Base-by-base conservation (phyloP, 768 basidiomycete species). In the Collybia sp. region DNA sequence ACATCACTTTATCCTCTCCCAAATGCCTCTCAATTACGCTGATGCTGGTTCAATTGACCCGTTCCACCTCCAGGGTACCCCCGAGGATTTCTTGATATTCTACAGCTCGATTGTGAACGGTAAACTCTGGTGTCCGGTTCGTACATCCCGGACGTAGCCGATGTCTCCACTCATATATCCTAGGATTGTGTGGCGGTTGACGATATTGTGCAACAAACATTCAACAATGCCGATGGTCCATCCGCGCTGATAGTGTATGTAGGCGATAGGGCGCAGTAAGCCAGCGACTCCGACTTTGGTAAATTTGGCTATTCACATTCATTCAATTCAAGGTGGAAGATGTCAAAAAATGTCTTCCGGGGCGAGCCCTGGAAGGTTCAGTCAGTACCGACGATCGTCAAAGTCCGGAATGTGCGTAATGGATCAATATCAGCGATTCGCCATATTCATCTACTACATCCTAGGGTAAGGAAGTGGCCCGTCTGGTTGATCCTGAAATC, bases 171-270 rank as follows among this genome's bases (percentile, higher is more conserved):
- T 25, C 25, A 25, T 25, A 8, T 25, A 8, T 8, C 38, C 36
- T 32, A 72, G 88, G 88, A 90, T 56, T 89, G 88, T 58, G 64
- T 68, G 25, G 75, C 59, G 31, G 81, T 89, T 20, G 83, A 90
- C 46, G 57, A 64, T 1, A 48, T 78, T 34, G 69, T 89, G 20
- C 61, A 70, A 46, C 57, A 73, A 8, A 73, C 70, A 0, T 88
- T 89, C 48, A 58, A 60, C 10, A 50, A 63, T 12, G 44, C 61
- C 46, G 55, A 69, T 57, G 54, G 71, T 51, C 83, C 80, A 36
- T 67, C 70, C 11, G 87, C 74, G 6, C 57, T 79, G 44, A 69
- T 90, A 38, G 72, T 88, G 30, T 85, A 85, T 52, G 84, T 88
- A 43, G 88, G 88, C 10, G 75, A 82, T 59, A 73, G 63, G 53